Evolutionary conservation across 768 basidiomycete species (phyloP).

Genomic region (Pleurotus ostreatus): DNA sequence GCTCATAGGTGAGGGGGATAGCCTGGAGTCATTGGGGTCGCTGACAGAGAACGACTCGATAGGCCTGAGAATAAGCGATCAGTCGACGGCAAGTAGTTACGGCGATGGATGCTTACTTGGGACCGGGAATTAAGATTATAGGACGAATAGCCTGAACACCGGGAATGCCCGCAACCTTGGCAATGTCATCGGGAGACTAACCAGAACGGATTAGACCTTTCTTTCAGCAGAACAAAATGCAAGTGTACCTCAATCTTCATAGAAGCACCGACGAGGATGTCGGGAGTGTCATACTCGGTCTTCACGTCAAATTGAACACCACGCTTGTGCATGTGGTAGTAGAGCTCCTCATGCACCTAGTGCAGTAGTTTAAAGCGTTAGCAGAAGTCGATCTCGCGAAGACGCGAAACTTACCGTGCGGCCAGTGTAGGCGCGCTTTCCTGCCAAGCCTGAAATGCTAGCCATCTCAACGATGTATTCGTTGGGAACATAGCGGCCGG

Average conservation of each 20-base stretch:
- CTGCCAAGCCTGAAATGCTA: slow-evolving; percentile 27
- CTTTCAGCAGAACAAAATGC: too few relatives aligned
- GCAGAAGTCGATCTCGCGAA: background rate
- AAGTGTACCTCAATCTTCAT: slow-evolving; percentile 37
- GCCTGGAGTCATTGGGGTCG: slow-evolving; percentile 33
- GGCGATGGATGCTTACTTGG: slow-evolving; percentile 28
- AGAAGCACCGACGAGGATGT: slow-evolving; percentile 57
- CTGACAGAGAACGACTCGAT: slow-evolving; percentile 35
- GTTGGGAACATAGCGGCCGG: slow-evolving; percentile 38
- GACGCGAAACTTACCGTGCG: slow-evolving; percentile 16
- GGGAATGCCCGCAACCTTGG: slow-evolving; percentile 35
- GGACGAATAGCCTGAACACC: slow-evolving; percentile 62
- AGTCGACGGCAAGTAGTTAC: background rate
- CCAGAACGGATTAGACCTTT: background rate
- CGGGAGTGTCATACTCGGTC: slow-evolving; percentile 47
- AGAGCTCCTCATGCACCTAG: slow-evolving; percentile 48
- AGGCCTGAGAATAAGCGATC: slow-evolving; percentile 29
- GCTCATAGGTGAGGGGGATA: slow-evolving; percentile 42
- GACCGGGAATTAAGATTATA: slow-evolving; percentile 36
- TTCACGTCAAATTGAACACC: slow-evolving; percentile 40
- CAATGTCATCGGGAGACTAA: slow-evolving; percentile 37
- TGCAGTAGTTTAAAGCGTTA: background rate
- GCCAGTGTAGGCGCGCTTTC: slow-evolving; percentile 25
- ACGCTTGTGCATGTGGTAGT: slow-evolving; percentile 39
- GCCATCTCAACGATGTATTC: slow-evolving; percentile 62